phyloP scores from a whole-genome alignment of 495 filamentous ascomycete genomes.

The Neurospora terricola region DNA sequence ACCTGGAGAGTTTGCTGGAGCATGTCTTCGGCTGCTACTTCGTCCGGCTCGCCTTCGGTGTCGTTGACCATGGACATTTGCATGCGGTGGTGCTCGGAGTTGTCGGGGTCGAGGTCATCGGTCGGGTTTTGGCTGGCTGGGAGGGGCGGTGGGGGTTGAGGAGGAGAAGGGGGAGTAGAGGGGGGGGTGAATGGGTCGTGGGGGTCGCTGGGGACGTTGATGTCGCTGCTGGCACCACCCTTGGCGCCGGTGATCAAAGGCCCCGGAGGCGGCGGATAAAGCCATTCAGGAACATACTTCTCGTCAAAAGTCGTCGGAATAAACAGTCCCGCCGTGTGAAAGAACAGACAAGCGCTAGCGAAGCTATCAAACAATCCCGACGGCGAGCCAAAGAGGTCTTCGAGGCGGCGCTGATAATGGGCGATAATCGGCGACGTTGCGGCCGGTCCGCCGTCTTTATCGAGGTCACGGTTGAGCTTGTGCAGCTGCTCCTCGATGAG shows the following conservation, averaged over 20 bases:
- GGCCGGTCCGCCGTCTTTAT: background rate
- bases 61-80: background rate
- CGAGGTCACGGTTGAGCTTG: background rate
- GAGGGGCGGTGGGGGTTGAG: background rate
- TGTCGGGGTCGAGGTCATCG: background rate
- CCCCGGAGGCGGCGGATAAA: background rate
- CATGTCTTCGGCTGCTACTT: background rate
- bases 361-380: slow-evolving; percentile 41
- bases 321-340: slow-evolving; percentile 33
- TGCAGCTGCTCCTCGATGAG: background rate
- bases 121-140: background rate
- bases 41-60: background rate
- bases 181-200: background rate
- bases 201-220: background rate
- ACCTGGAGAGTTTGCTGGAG: background rate
- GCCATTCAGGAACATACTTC: background rate
- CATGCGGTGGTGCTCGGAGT: background rate
- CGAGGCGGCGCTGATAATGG: background rate
- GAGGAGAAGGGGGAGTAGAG: background rate
- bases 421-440: background rate
- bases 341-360: slow-evolving; percentile 42
- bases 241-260: background rate
- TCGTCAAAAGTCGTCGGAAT: slow-evolving; percentile 28
- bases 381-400: slow-evolving; percentile 30
- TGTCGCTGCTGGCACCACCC: slow-evolving; percentile 1